Evolutionary conservation across 495 filamentous ascomycete species (phyloP), one percentile per base, ranked within the genome.

Genomic region (Lineolata rhizophorae): DNA sequence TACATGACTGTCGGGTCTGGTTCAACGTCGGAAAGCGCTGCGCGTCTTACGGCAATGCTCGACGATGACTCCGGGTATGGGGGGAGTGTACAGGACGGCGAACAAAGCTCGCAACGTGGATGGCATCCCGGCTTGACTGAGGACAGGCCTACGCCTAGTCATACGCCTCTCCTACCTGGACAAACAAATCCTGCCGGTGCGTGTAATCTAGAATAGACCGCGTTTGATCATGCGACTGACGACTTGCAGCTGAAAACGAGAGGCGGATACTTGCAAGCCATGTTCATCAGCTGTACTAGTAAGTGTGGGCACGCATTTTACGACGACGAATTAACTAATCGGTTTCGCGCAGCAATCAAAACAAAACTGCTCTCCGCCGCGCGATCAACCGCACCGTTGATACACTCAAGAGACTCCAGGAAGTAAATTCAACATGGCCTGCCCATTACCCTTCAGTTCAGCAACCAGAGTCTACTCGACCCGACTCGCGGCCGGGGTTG

Each of bases 61-160:
- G 78, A 92, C 35, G 57, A 72, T 29, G 87, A 95, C 45, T 93
- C 83, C 13, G 87, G 87, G 10, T 95, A 95, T 46, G 84, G 80
- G 29, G 76, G 76, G 10, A 92, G 80, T 44, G 51, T 72, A 19
- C 48, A 53, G 17, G 64, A 58, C 36, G 67, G 57, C 28, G 64
- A 30, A 8, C 8, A 56, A 24, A 58, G 52, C 29, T 51, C 57
- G 35, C 51, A 59, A 32, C 50, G 52, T 15, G 61, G 66, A 36
- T 71, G 67, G 63, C 60, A 70, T 47, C 59, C 69, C 11, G 65
- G 65, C 19, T 45, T 81, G 43, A 60, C 72, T 36, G 61, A 67
- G 46, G 76, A 84, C 53, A 61, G 66, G 46, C 67, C 63, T 32
- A 70, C 66, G n/a, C 63, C 68, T 19, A 43, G 49, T 29, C 63